Conservation (phyloP, 495 filamentous ascomycete species). For the Hypoxylon perforatum region DNA sequence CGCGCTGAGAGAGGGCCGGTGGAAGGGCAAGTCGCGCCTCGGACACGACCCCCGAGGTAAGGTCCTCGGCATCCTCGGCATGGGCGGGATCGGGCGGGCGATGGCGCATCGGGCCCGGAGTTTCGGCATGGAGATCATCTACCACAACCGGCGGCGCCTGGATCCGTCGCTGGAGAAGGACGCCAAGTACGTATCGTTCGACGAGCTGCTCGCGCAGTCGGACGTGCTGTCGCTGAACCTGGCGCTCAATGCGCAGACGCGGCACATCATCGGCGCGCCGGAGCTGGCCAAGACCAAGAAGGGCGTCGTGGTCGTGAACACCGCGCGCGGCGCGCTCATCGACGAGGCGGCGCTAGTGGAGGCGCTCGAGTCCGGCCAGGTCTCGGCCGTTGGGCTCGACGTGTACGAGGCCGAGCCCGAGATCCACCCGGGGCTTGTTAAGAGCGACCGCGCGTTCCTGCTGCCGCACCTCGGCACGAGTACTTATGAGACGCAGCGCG, state of each 20-base stretch:
- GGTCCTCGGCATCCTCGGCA: slow-evolving; percentile 81
- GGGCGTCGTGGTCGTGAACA: slow-evolving; percentile 78
- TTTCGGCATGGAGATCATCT: slow-evolving; percentile 77
- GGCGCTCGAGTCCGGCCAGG: slow-evolving; percentile 75
- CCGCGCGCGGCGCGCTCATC: slow-evolving; percentile 76
- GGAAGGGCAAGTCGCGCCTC: slow-evolving; percentile 58
- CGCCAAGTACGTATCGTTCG: slow-evolving; percentile 68
- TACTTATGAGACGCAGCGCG: slow-evolving; percentile 69
- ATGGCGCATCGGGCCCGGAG: slow-evolving; percentile 64
- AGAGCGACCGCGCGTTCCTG: slow-evolving; percentile 76
- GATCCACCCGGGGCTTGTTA: slow-evolving; percentile 75
- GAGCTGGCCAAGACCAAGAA: slow-evolving; percentile 79
- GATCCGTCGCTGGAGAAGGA: slow-evolving; percentile 59
- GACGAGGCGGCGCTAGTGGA: slow-evolving; percentile 78
- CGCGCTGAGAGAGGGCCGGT: slow-evolving; percentile 69
- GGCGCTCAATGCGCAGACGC: slow-evolving; percentile 72
- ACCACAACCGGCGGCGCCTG: slow-evolving; percentile 74
- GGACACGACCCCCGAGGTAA: slow-evolving; percentile 79
- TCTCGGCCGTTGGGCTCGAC: slow-evolving; percentile 75
- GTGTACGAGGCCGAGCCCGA: slow-evolving; percentile 84
- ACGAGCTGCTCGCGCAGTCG: slow-evolving; percentile 69
- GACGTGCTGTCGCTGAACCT: slow-evolving; percentile 78
- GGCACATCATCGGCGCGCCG: slow-evolving; percentile 71
- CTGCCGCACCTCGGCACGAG: slow-evolving; percentile 84
- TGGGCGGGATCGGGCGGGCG: slow-evolving; percentile 84